Percentiles rank a stretch among this genome's conserved stretches.
Evolutionary conservation across 495 filamentous ascomycete genomes (phyloP).

Genomic region (Penicillium macrosclerotiorum): DNA sequence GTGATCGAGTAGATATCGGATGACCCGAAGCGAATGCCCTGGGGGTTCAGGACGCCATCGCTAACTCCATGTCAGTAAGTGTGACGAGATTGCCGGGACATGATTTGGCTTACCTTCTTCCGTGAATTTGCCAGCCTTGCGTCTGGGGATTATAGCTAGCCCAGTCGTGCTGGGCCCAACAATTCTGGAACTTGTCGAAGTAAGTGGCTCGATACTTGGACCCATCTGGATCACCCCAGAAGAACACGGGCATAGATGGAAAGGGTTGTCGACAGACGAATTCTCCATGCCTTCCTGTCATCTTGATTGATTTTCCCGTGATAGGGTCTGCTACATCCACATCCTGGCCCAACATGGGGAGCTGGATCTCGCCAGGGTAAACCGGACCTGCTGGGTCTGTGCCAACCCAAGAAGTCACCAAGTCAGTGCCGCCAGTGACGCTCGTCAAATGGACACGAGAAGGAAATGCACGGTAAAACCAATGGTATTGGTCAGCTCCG

Average conservation of each 20-base stretch:
- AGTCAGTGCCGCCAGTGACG: constrained; percentile 73
- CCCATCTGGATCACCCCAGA: constrained; percentile 60
- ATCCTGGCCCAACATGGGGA: constrained; percentile 57
- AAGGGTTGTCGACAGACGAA: constrained; percentile 64
- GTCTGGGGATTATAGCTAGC: constrained; percentile 55
- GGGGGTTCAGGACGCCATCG: constrained; percentile 73
- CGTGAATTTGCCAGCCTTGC: constrained; percentile 70
- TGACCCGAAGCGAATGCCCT: constrained; percentile 69
- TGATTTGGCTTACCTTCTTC: constrained; percentile 47
- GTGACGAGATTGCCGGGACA: constrained; percentile 19
- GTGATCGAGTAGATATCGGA: constrained; percentile 71
- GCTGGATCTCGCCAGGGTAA: constrained; percentile 65
- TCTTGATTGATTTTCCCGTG: constrained; percentile 48
- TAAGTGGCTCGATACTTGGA: constrained; percentile 63
- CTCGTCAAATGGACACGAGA: constrained; percentile 60
- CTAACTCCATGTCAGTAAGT: constrained; percentile 42
- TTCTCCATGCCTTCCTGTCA: constrained; percentile 48
- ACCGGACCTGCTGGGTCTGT: constrained; percentile 62
- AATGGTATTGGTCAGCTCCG: constrained; percentile 65
- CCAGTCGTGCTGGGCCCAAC: constrained; percentile 73
- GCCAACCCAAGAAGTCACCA: constrained; percentile 65
- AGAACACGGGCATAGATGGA: constrained; percentile 67
- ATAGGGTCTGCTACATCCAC: constrained; percentile 62
- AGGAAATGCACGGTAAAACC: constrained; percentile 77
- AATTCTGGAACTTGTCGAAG: constrained; percentile 40